Percentiles rank a stretch among this genome's conserved stretches.
Evolutionary conservation across 768 basidiomycete species (phyloP).

Genomic region (Amanita muscaria): DNA sequence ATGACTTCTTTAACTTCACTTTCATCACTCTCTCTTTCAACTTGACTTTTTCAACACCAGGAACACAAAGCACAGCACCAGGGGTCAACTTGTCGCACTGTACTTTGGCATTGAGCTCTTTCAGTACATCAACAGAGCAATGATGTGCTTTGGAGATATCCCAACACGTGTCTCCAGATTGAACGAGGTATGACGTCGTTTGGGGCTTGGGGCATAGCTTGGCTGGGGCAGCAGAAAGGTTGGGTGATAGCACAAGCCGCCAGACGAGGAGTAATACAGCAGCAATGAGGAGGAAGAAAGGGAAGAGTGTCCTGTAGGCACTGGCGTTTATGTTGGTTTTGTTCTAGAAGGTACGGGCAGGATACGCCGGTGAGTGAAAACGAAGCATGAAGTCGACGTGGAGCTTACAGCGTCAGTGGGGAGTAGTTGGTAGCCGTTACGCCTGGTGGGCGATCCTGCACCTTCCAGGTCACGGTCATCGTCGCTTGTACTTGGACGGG

Average conservation of each 20-base stretch:
- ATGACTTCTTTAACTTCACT: not conserved
- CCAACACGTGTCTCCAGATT: constrained; percentile 62
- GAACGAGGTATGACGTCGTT: constrained; percentile 37
- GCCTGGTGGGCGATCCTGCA: constrained; percentile 23
- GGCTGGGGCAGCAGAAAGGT: constrained; percentile 25
- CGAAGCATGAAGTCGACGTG: too few species aligned
- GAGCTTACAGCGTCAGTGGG: constrained; percentile 42
- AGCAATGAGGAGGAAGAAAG: constrained; percentile 64
- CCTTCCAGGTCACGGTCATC: constrained; percentile 47
- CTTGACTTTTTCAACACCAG: constrained; percentile 16
- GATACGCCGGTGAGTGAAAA: too few species aligned
- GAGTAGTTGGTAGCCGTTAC: constrained; percentile 51
- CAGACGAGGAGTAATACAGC: constrained; percentile 56
- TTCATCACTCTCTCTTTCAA: not conserved
- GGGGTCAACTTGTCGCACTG: constrained; percentile 52
- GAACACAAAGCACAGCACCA: constrained; percentile 53
- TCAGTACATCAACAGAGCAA: constrained; percentile 42
- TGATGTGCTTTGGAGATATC: constrained; percentile 42
- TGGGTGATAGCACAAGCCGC: constrained; percentile 44
- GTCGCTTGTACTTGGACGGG: constrained; percentile 16
- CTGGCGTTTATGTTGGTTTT: constrained; percentile 26
- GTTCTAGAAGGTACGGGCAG: too few species aligned
- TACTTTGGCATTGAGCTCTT: constrained; percentile 42
- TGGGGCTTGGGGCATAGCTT: constrained; percentile 29
- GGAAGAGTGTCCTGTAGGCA: constrained; percentile 55